phyloP scores from a whole-genome alignment of 78 protist genomes.

The Polysphondylium violaceum region DNA sequence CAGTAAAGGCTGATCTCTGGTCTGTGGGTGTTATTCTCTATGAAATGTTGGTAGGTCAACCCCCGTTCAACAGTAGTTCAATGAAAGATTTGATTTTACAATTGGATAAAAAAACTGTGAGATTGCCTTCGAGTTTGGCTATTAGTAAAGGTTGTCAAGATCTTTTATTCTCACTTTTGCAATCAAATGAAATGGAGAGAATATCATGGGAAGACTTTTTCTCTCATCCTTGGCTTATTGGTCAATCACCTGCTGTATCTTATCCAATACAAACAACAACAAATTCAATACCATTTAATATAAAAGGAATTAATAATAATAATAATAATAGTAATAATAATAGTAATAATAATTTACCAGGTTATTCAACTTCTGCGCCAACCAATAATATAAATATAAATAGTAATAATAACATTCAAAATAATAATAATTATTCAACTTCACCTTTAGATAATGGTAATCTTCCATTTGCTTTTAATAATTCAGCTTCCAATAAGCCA shows the following conservation, averaged over 20 bases:
- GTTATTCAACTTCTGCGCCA: not conserved
- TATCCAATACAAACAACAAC: not conserved
- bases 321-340: constrained; percentile 6
- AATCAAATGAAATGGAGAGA: constrained; percentile 37
- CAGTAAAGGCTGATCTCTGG: constrained; percentile 95
- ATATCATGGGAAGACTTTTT: constrained; percentile 82
- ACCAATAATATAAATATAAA: not conserved
- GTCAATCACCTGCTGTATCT: not conserved
- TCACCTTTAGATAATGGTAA: constrained; percentile 5
- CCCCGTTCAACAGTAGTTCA: constrained; percentile 72
- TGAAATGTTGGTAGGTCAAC: constrained; percentile 93
- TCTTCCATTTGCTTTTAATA: not conserved
- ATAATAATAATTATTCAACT: constrained; percentile 10
- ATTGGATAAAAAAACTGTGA: constrained; percentile 13
- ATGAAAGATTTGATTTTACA: constrained; percentile 32
- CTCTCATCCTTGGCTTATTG: constrained; percentile 66
- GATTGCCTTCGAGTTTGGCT: not conserved
- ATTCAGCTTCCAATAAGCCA: not conserved
- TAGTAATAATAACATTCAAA: not conserved
- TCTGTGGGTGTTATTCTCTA: constrained; percentile 91
- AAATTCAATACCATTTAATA: not conserved
- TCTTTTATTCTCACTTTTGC: constrained; percentile 45
- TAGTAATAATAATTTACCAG: not conserved
- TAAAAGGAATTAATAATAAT: not conserved
- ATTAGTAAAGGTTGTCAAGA: constrained; percentile 59